Conservation (phyloP, 768 basidiomycete genomes). For the Trichaptum fuscoviolaceum region DNA sequence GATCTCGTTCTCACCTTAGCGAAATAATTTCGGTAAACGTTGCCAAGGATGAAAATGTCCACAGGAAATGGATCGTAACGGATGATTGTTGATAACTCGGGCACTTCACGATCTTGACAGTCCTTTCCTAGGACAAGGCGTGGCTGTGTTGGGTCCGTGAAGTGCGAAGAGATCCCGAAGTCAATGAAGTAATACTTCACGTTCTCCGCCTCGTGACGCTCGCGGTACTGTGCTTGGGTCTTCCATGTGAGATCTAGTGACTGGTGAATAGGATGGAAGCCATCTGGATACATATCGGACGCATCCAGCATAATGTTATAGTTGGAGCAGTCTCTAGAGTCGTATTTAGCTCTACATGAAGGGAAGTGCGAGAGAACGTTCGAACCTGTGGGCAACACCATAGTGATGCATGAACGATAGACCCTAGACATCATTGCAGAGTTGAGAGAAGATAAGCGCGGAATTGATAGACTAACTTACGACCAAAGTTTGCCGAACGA, state of each 20-base stretch:
- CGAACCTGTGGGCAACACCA: too few species aligned
- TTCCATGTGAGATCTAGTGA: neutral
- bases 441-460: too few species aligned
- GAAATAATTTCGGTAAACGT: conserved; percentile 1
- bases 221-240: neutral
- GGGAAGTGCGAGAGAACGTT: too few species aligned
- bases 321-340: too few species aligned
- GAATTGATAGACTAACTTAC: too few species aligned
- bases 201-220: neutral
- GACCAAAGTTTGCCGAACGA: conserved; percentile 29
- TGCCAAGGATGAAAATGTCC: conserved; percentile 20
- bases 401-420: too few species aligned
- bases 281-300: conserved; percentile 15
- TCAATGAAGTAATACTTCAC: conserved; percentile 24
- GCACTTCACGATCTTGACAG: conserved; percentile 13
- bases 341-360: too few species aligned
- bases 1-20: too few species aligned
- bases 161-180: conserved; percentile 20
- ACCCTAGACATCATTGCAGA: too few species aligned
- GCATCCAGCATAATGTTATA: conserved; percentile 24
- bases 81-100: conserved; percentile 14
- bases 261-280: conserved; percentile 16
- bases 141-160: conserved; percentile 5
- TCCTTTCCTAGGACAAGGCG: conserved; percentile 12
- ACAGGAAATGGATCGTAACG: conserved; percentile 23